A percentile compares a stretch with the other conserved stretches of the same genome.
phyloP scores from a whole-genome alignment of 2,329 filamentous ascomycete species.

The Neoarthrinium moseri region DNA sequence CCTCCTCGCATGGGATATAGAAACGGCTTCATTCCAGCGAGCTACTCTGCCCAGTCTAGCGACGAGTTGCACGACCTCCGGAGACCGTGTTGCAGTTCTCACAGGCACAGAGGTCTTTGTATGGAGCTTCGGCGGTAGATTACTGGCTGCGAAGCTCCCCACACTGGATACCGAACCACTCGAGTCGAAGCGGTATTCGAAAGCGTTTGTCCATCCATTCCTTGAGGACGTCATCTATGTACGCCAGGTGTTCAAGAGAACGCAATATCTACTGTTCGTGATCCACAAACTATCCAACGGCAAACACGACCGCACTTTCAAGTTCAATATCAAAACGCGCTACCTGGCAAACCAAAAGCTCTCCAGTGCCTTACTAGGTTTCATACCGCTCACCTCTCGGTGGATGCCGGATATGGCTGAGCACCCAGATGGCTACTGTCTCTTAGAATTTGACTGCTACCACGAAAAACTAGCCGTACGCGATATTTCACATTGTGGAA shows the following conservation, averaged over 20 bases:
- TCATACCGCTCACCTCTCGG: neutral
- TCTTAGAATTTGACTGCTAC: neutral
- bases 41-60: neutral
- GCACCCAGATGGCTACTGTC: neutral
- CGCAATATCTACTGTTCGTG: neutral
- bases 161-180: neutral
- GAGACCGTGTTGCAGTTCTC: neutral
- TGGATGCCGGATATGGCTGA: no score
- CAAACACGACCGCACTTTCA: neutral
- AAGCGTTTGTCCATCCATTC: constrained; percentile 1
- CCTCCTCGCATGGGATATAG: constrained; percentile 3
- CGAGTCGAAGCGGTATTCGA: neutral
- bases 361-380: neutral
- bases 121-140: neutral
- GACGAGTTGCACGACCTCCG: neutral
- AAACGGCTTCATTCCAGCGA: neutral
- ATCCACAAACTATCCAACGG: neutral
- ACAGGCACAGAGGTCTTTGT: neutral
- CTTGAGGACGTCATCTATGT: constrained; percentile 1
- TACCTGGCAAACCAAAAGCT: neutral
- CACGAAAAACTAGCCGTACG: neutral
- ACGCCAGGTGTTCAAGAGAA: neutral
- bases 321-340: neutral
- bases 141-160: neutral
- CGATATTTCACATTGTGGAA: neutral